A percentile compares a stretch with the other conserved stretches of the same genome.
phyloP scores from a whole-genome alignment of 2,329 filamentous ascomycete species.

The Chrysoporthe austroafricana region DNA sequence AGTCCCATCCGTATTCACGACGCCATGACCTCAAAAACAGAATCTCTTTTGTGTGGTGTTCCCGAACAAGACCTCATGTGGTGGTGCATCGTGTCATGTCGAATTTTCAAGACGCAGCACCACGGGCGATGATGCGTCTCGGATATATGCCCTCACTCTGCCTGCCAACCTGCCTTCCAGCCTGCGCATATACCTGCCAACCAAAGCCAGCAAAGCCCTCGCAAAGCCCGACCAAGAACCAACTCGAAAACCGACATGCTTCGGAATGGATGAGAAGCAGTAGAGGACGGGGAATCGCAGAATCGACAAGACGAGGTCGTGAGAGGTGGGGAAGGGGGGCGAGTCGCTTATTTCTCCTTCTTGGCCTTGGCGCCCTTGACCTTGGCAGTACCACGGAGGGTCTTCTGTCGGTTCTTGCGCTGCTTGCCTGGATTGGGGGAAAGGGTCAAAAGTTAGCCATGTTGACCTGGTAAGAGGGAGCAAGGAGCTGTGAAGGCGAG shows the following conservation, averaged over 20 bases:
- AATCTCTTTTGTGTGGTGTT: constrained; percentile 18
- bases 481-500: neutral
- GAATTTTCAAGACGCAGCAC: constrained; percentile 21
- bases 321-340: constrained; percentile 27
- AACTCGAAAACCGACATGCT: constrained; percentile 26
- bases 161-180: constrained; percentile 14
- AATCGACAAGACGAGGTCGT: constrained; percentile 19
- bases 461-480: too few relatives aligned
- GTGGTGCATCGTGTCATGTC: constrained; percentile 21
- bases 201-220: constrained; percentile 24
- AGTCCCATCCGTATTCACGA: constrained; percentile 24
- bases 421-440: constrained; percentile 80
- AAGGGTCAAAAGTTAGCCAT: constrained; percentile 25
- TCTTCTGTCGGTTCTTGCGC: constrained; percentile 99
- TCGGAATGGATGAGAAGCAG: constrained; percentile 6
- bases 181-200: constrained; percentile 21
- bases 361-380: constrained; percentile 93
- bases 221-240: constrained; percentile 27
- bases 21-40: constrained; percentile 26
- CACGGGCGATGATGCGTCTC: constrained; percentile 19
- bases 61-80: constrained; percentile 24
- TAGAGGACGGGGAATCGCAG: constrained; percentile 13
- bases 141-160: constrained; percentile 18
- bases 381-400: constrained; percentile 97
- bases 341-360: constrained; percentile 82